A percentile compares a stretch with the other conserved stretches of the same genome.
phyloP scores from a whole-genome alignment of 805 yeast species.

The Wickerhamiella spandovensis region DNA sequence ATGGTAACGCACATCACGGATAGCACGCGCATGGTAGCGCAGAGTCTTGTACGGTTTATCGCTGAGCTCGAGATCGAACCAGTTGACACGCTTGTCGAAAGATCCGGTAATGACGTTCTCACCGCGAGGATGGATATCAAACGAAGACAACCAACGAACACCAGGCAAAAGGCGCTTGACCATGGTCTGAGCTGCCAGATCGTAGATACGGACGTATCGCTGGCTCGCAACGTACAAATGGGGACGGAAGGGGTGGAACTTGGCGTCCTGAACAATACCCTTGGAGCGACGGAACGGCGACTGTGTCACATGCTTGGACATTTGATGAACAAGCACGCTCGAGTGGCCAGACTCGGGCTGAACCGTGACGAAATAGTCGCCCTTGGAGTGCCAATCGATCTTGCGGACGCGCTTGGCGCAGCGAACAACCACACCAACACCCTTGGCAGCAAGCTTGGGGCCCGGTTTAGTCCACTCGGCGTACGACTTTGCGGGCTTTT shows the following conservation, averaged over 20 bases:
- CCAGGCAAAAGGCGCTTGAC: conserved; percentile 85
- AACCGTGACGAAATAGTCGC: conserved; percentile 93
- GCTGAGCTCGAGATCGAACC: conserved; percentile 92
- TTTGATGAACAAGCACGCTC: conserved; percentile 85
- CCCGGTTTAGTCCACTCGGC: conserved; percentile 77
- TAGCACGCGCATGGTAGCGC: conserved; percentile 91
- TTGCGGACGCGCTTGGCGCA: conserved; percentile 56
- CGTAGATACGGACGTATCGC: conserved; percentile 81
- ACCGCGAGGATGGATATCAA: conserved; percentile 93
- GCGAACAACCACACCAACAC: conserved; percentile 61
- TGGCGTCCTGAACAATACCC: conserved; percentile 91
- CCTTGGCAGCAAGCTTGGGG: conserved; percentile 42
- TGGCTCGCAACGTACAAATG: conserved; percentile 89
- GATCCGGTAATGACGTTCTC: conserved; percentile 88
- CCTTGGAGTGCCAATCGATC: conserved; percentile 91
- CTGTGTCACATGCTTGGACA: conserved; percentile 88
- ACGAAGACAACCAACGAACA: conserved; percentile 82
- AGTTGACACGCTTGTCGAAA: conserved; percentile 84
- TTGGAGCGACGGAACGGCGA: conserved; percentile 87
- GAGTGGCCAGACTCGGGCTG: conserved; percentile 85
- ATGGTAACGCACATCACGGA: conserved; percentile 78
- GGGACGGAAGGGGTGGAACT: conserved; percentile 93
- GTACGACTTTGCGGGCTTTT: conserved; percentile 21
- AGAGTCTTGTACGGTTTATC: conserved; percentile 88
- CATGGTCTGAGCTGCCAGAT: conserved; percentile 71